Evolutionary conservation across 2,329 filamentous ascomycete genomes (phyloP).

Genomic region (Falciphora oryzae): DNA sequence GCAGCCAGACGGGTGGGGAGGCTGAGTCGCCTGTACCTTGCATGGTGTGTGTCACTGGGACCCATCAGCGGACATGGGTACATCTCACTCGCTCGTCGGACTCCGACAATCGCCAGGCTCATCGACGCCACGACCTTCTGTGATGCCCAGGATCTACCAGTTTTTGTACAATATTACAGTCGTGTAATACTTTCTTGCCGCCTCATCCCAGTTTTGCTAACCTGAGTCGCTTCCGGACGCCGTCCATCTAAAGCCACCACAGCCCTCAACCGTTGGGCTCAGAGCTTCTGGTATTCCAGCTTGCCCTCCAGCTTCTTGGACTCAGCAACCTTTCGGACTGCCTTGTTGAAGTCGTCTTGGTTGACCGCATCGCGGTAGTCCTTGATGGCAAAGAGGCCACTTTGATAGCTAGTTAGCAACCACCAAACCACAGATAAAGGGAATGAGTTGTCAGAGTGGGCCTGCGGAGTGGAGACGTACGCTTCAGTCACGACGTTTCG

Average conservation of each 20-base stretch:
- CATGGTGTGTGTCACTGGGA: background rate
- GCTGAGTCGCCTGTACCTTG: conserved; percentile 1
- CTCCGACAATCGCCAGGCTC: background rate
- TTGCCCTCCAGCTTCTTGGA: conserved; percentile 98
- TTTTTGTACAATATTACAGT: conserved; percentile 19
- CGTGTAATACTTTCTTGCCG: conserved; percentile 2
- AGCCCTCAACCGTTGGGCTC: conserved; percentile 24
- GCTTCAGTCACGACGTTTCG: conserved; percentile 97
- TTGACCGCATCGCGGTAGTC: conserved; percentile 94
- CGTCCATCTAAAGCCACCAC: background rate
- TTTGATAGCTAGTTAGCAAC: conserved; percentile 17
- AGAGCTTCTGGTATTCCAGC: conserved; percentile 95
- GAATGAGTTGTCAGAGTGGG: background rate
- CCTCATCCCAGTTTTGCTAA: background rate
- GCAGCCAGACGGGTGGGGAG: background rate
- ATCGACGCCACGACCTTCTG: background rate
- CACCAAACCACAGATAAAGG: background rate
- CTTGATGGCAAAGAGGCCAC: conserved; percentile 95
- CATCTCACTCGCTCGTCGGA: background rate
- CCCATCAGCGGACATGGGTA: background rate
- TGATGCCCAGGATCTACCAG: background rate
- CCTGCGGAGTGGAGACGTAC: conserved; percentile 49
- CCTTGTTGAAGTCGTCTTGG: conserved; percentile 99
- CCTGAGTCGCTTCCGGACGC: background rate
- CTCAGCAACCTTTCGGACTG: conserved; percentile 94